These are phyloP conservation scores for Linanthus parryae DNA, from an alignment of 148 eudicot genomes.

Conservation along the genomic window DNA sequence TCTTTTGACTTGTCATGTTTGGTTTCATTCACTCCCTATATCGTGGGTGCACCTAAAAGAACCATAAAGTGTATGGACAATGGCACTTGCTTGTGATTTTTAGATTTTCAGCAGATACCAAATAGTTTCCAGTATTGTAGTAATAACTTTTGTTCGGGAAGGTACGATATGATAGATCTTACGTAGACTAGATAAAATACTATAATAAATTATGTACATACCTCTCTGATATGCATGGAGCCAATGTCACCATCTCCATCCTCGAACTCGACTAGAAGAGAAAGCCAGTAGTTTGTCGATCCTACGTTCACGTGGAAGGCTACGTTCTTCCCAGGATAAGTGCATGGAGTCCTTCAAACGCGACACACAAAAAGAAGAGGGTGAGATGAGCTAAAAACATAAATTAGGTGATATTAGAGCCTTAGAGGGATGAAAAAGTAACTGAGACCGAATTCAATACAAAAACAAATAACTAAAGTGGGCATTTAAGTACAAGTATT, in stretches of 20 bases:
- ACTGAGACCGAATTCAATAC: too few species aligned
- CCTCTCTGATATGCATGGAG: constrained; percentile 92
- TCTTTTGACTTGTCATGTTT: constrained; percentile 6
- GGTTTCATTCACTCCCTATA: background rate
- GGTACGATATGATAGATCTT: background rate
- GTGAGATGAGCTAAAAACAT: too few species aligned
- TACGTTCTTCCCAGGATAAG: constrained; percentile 69
- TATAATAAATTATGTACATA: constrained; percentile 17
- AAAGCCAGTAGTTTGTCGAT: constrained; percentile 85
- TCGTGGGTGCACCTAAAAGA: too few species aligned
- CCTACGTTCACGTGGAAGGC: constrained; percentile 94
- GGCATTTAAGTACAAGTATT: too few species aligned
- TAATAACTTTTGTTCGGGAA: too few species aligned
- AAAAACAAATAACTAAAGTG: too few species aligned
- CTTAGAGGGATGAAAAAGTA: too few species aligned
- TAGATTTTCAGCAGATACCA: too few species aligned
- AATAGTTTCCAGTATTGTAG: background rate
- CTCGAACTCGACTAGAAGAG: constrained; percentile 77
- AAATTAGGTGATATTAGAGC: too few species aligned
- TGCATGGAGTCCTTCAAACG: constrained; percentile 74
- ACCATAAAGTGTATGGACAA: too few species aligned
- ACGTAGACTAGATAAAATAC: background rate
- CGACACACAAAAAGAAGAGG: background rate
- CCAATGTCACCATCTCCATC: constrained; percentile 95
- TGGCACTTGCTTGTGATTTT: background rate